Evolutionary conservation across 2,329 filamentous ascomycete species (phyloP).

Genomic region (Davidsoniella neocaledoniae): DNA sequence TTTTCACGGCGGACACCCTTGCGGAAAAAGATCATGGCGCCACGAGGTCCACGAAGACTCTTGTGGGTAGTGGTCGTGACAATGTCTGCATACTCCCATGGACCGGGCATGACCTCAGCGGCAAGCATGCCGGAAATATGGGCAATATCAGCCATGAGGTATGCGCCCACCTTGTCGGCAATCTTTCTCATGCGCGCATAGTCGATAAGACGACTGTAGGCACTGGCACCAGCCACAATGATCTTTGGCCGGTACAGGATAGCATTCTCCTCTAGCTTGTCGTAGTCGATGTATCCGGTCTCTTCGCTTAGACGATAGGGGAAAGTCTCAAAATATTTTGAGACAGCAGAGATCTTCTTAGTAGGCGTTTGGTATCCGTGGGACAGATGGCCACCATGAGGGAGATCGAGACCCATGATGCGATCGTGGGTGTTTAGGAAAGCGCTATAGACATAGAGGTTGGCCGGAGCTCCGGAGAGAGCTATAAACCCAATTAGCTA

Average conservation of each 20-base stretch:
- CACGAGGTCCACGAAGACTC: conserved; percentile 82
- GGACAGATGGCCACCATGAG: conserved; percentile 87
- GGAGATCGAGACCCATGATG: conserved; percentile 91
- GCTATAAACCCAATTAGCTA: conserved; percentile 29
- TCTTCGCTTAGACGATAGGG: conserved; percentile 83
- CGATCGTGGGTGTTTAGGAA: conserved; percentile 84
- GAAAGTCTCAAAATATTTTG: conserved; percentile 96
- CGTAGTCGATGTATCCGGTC: conserved; percentile 91
- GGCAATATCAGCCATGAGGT: conserved; percentile 90
- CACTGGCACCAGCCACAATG: conserved; percentile 84
- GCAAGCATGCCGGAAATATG: conserved; percentile 92
- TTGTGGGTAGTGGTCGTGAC: conserved; percentile 98
- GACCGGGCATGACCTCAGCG: conserved; percentile 76
- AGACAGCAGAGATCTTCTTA: conserved; percentile 93
- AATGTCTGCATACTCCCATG: conserved; percentile 79
- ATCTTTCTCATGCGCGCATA: conserved; percentile 86
- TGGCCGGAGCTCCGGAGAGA: conserved; percentile 57
- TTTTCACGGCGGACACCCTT: conserved; percentile 75
- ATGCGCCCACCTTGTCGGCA: conserved; percentile 78
- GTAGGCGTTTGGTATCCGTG: conserved; percentile 94
- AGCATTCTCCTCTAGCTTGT: conserved; percentile 73
- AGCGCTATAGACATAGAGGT: conserved; percentile 90
- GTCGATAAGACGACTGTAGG: conserved; percentile 91
- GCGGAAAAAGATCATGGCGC: conserved; percentile 97
- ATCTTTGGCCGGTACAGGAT: conserved; percentile 87